These are phyloP conservation scores for Oligophagozyma castellii DNA, from an alignment of 1,139 yeast species.

Conservation along the genomic window DNA sequence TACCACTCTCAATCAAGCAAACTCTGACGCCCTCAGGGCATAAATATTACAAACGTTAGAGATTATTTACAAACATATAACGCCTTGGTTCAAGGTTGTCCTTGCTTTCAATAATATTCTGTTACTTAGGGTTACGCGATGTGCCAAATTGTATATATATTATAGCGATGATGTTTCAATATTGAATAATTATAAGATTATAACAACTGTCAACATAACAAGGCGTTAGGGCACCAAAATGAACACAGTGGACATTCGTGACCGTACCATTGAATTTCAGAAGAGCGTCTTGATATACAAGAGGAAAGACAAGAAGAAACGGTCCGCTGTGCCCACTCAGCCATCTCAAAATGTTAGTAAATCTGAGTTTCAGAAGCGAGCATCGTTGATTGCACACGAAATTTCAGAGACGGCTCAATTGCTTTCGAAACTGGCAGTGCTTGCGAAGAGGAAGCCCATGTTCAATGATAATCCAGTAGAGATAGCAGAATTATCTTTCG, in stretches of 20 bases:
- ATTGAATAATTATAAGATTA: no score
- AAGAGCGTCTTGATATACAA: conserved; percentile 21
- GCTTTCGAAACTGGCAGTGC: conserved; percentile 62
- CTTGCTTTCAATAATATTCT: no score
- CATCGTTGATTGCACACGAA: conserved; percentile 77
- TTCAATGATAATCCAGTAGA: conserved; percentile 93
- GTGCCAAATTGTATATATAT: no score
- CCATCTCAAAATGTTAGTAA: conserved; percentile 1
- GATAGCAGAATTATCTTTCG: conserved; percentile 81
- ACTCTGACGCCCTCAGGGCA: no score
- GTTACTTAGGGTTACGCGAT: no score
- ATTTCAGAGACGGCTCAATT: conserved; percentile 80
- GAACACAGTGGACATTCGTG: conserved; percentile 24
- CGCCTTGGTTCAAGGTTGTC: no score
- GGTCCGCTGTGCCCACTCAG: neutral
- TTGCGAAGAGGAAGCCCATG: conserved; percentile 85
- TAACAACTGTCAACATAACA: no score
- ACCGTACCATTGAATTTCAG: conserved; percentile 25
- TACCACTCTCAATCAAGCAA: conserved; percentile 21
- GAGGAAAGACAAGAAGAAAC: conserved; percentile 12
- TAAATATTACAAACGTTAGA: no score
- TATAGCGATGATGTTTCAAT: no score
- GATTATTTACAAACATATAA: no score
- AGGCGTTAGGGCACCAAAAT: no score
- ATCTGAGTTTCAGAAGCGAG: conserved; percentile 65